Evolutionary conservation across 192 early-diverging fungal species (phyloP), one percentile per base, ranked within the genome.

Genomic region (Backusella liffmaniae): DNA sequence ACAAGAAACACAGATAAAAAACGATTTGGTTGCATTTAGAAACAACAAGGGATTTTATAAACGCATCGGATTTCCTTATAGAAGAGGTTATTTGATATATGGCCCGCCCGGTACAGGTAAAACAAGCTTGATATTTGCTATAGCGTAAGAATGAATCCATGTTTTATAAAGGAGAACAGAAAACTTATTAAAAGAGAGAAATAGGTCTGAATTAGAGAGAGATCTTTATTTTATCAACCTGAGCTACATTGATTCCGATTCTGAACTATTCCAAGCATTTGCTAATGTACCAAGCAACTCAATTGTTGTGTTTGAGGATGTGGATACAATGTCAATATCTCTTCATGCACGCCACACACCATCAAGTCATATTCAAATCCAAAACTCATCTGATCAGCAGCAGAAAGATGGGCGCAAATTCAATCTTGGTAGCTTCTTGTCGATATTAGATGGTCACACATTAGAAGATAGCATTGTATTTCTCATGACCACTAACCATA

Each of bases 401-500:
- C 77, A 72, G 10, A 30, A 32, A 34, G 62, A 53, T 36, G 37
- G 6, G 36, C 42, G 73, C 23, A 21, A 42, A 18, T 81, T 86
- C 59, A 80, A 74, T 44, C 77, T 91, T 13, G 86, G 88, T 7
- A 84, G 83, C 18, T 83, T 91, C 32, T 73, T 91, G 29, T 84
- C 84, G 73, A 85, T 85, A 72, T 78, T 91, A 15, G 90, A 91
- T 80, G 90, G 90, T 18, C 85, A 91, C 76, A 90, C 85, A 46
- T 53, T 91, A 15, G 73, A 76, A 29, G 83, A 87, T 65, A 80
- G 88, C 23, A 86, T 85, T 29, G 80, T 91, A n/a, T 83, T 91
- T 62, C 87, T 91, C 72, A 90, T 91, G 89, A 91, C 90, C 4
- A 83, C 89, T 2, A 91, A 91, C 78, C 89, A 91, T 71, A 76